These are phyloP conservation scores for Talaromyces pinophilus DNA, from an alignment of 2,329 filamentous ascomycete species.

Conservation along the genomic window DNA sequence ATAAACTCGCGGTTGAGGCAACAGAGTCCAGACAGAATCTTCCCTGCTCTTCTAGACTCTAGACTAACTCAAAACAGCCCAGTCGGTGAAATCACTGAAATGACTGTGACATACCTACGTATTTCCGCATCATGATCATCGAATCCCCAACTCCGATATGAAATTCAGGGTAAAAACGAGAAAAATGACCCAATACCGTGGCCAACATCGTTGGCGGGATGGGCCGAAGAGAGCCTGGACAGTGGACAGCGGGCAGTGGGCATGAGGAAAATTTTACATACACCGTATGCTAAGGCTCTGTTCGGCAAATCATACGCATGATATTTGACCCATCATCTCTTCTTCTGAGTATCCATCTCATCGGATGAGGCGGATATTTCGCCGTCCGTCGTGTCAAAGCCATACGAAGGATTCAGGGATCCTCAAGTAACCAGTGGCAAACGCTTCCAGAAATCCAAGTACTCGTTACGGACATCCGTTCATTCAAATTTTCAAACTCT, in stretches of 20 bases:
- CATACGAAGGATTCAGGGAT: too few relatives aligned
- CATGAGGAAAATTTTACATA: background rate
- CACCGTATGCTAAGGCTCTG: background rate
- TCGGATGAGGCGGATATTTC: background rate
- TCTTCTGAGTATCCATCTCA: background rate
- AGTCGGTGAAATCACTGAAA: background rate
- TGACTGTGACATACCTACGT: background rate
- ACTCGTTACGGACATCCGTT: background rate
- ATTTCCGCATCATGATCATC: background rate
- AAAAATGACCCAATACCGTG: background rate
- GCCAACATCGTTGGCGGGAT: constrained; percentile 14
- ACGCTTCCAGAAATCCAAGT: background rate
- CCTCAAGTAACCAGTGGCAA: constrained; percentile 4
- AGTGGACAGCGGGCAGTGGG: background rate
- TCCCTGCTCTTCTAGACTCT: too few relatives aligned
- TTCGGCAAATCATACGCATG: constrained; percentile 1
- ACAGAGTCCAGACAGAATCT: too few relatives aligned
- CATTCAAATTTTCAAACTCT: background rate
- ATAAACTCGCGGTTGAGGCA: too few relatives aligned
- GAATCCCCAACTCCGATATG: background rate
- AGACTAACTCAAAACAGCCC: background rate
- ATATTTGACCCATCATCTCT: background rate
- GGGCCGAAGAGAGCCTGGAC: constrained; percentile 7
- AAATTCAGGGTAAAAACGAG: background rate
- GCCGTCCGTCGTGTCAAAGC: background rate